phyloP scores from a whole-genome alignment of 805 yeast genomes.

The Saturnispora serradocipensis region DNA sequence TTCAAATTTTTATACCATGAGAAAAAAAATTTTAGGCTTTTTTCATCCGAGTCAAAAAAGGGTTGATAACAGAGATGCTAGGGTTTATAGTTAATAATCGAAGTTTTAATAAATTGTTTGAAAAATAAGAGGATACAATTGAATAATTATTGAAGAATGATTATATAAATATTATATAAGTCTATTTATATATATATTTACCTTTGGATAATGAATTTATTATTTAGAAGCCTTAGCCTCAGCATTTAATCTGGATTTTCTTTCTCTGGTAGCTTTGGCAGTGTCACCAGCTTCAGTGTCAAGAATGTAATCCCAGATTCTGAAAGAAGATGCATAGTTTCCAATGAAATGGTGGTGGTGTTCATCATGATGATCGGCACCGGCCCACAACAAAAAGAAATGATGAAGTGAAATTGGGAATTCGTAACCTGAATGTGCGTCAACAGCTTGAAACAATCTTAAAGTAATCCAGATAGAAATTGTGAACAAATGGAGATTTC shows the following conservation, averaged over 20 bases:
- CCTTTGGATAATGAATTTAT: background rate
- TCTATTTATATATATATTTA: too few species aligned
- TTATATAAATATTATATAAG: background rate
- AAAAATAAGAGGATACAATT: background rate
- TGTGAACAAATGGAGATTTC: conserved; percentile 80
- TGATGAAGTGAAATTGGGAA: conserved; percentile 95
- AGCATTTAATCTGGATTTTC: conserved; percentile 46
- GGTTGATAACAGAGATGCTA: background rate
- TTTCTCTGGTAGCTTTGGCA: conserved; percentile 69
- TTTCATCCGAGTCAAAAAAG: background rate
- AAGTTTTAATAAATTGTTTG: background rate
- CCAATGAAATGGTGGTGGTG: conserved; percentile 96
- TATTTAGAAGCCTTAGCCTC: conserved; percentile 30
- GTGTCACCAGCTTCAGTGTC: conserved; percentile 87
- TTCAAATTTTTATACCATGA: background rate
- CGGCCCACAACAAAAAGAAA: conserved; percentile 94
- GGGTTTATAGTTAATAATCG: background rate
- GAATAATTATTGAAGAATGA: background rate
- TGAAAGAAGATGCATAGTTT: conserved; percentile 87
- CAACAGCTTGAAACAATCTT: conserved; percentile 92
- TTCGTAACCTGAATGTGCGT: conserved; percentile 96
- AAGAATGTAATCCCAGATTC: conserved; percentile 88
- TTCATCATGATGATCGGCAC: conserved; percentile 96
- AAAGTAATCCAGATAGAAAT: conserved; percentile 78
- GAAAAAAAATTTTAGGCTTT: background rate